phyloP scores from a whole-genome alignment of 768 basidiomycete genomes.

The Suillus paluster region DNA sequence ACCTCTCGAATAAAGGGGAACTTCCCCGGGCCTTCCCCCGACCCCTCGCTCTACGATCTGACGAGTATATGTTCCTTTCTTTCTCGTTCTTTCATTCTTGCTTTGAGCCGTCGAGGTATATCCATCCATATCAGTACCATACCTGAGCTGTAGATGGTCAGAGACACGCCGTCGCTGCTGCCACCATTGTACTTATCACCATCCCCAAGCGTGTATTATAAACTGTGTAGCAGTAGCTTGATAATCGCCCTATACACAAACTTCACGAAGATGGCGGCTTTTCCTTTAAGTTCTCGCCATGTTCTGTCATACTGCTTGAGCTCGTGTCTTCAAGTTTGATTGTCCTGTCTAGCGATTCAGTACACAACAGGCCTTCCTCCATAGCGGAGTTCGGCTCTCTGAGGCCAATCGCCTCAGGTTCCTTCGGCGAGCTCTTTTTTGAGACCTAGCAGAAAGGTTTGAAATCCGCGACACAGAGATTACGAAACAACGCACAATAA shows the following conservation, averaged over 20 bases:
- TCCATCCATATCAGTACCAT: no score
- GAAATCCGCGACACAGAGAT: not conserved
- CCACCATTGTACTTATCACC: no score
- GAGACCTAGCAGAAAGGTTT: not conserved
- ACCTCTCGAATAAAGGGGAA: conserved; percentile 99
- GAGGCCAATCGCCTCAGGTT: not conserved
- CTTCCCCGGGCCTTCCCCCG: no score
- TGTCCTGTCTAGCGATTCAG: not conserved
- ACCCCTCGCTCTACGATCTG: conserved; percentile 52
- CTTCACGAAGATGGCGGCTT: not conserved
- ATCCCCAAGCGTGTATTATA: no score
- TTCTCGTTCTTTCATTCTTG: no score
- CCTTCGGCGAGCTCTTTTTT: not conserved
- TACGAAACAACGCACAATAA: conserved; percentile 3
- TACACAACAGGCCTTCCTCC: conserved; percentile 10
- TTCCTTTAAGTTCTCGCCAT: not conserved
- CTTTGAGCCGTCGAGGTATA: no score
- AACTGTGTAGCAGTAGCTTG: not conserved
- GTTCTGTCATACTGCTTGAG: not conserved
- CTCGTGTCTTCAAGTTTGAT: conserved; percentile 3
- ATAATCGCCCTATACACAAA: not conserved
- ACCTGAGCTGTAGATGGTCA: no score
- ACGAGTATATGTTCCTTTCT: no score
- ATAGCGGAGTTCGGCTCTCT: not conserved
- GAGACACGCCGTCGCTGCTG: no score